Evolutionary conservation across 208 protist genomes (phyloP), one percentile per base, ranked within the genome.

Genomic region (Leptomonas pyrrhocoris): DNA sequence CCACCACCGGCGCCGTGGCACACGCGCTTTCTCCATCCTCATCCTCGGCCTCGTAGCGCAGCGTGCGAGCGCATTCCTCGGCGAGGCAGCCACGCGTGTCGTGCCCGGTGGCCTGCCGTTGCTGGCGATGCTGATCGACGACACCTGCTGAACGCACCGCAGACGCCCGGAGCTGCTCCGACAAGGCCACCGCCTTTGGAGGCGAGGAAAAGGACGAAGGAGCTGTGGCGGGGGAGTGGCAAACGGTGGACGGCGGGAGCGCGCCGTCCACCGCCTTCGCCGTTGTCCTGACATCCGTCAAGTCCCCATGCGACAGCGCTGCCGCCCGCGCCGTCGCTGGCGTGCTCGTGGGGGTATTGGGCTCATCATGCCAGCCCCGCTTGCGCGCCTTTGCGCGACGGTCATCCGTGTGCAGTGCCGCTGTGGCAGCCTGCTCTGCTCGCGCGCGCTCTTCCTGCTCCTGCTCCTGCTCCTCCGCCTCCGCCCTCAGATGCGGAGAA

Each of bases 1-100:
- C 13, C 21, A 31, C 18, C 19, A 12, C 25, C 3, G 15, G 18
- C 23, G 23, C 27, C 15, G 34, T 31, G 38, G 62, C 18, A 19
- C 49, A 25, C 16, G 28, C 30, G 5, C 3, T 18, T n/a, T 42
- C 59, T 34, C 66, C 62, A 31, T 59, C 38, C 0, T 71, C 63
- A 0, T 38, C 63, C 11, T 19, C 28, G 49, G 19, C 57, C 13
- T 66, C 71, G 57, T 60, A 70, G 63, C 23, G 36, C 55, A 77
- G 40, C 38, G 2, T 25, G 21, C 71, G 54, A 1, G 56, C 62
- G 28, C 61, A 70, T 1, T 58, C 21, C 1, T 36, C 62, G 3
- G 34, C 34, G 34, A 38, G 34, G 34, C 34, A 38, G 34, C 50
- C 49, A 11, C 34, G 8, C 11, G 30, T 15, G n/a, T 18, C 6